phyloP scores from a whole-genome alignment of 2,329 filamentous ascomycete species.

The Amauroascus verrucosus region DNA sequence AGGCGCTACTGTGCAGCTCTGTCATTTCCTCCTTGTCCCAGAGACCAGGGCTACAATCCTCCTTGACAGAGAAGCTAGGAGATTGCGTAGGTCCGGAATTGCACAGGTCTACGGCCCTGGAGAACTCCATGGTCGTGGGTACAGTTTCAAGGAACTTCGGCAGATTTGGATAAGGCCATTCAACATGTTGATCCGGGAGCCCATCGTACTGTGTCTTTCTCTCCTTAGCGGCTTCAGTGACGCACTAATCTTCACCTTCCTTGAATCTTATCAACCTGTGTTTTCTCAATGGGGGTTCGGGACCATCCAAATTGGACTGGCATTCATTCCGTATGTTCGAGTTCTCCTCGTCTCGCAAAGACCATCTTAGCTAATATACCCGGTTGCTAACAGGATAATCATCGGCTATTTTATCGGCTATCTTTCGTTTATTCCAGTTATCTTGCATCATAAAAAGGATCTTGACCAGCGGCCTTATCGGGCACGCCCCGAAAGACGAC shows the following conservation, averaged over 20 bases:
- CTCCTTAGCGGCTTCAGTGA: constrained; percentile 56
- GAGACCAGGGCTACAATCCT: constrained; percentile 51
- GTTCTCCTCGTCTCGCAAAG: neutral
- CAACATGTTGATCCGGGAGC: constrained; percentile 54
- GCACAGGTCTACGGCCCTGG: constrained; percentile 60
- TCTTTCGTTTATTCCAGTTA: constrained; percentile 45
- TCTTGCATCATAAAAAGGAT: constrained; percentile 35
- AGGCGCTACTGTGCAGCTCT: constrained; percentile 43
- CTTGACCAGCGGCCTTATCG: constrained; percentile 38
- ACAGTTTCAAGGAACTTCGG: constrained; percentile 47
- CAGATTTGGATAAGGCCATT: constrained; percentile 52
- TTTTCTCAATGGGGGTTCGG: constrained; percentile 51
- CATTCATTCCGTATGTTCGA: constrained; percentile 43
- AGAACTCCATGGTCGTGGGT: constrained; percentile 52
- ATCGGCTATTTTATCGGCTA: constrained; percentile 51
- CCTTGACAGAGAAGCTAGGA: constrained; percentile 49
- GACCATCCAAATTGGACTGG: constrained; percentile 39
- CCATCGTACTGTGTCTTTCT: constrained; percentile 53
- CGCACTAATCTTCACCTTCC: constrained; percentile 56
- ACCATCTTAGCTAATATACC: neutral
- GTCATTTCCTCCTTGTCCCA: constrained; percentile 42
- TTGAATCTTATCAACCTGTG: constrained; percentile 52
- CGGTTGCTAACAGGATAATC: constrained; percentile 28
- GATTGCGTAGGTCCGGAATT: constrained; percentile 44
- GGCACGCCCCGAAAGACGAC: constrained; percentile 47